phyloP scores from a whole-genome alignment of 352 stramenopile species.

The Lagenidium giganteum region DNA sequence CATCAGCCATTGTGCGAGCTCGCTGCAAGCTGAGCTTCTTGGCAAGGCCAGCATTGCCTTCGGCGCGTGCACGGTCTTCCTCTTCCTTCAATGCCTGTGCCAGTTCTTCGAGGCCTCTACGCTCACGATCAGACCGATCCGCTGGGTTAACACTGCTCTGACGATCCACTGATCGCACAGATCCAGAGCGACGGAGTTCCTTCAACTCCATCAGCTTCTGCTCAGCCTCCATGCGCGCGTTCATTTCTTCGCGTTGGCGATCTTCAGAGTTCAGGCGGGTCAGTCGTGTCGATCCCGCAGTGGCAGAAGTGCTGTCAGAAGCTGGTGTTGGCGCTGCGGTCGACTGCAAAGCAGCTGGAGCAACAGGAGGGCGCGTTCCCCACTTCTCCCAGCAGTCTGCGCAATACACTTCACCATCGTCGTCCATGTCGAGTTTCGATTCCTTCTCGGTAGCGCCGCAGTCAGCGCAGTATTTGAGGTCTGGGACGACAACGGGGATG shows the following conservation, averaged over 20 bases:
- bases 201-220: constrained; percentile 71
- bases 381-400: constrained; percentile 77
- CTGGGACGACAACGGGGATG: constrained; percentile 60
- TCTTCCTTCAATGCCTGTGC: constrained; percentile 58
- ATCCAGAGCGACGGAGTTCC: constrained; percentile 49
- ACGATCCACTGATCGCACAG: constrained; percentile 36
- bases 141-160: constrained; percentile 31
- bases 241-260: constrained; percentile 51
- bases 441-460: constrained; percentile 59
- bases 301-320: no score
- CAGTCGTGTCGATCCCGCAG: no score
- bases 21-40: constrained; percentile 72
- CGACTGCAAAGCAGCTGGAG: constrained; percentile 13
- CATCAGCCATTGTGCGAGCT: constrained; percentile 48
- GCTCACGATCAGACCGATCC: constrained; percentile 52
- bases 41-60: constrained; percentile 53
- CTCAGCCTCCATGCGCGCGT: constrained; percentile 61
- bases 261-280: constrained; percentile 28
- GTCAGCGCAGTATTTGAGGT: constrained; percentile 60
- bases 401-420: constrained; percentile 73
- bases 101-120: constrained; percentile 60
- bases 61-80: constrained; percentile 60
- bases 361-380: constrained; percentile 13
- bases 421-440: constrained; percentile 60
- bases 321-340: constrained; percentile 21